These are phyloP conservation scores for Stromatinia cepivora DNA, from an alignment of 2,329 filamentous ascomycete species.

Conservation along the genomic window DNA sequence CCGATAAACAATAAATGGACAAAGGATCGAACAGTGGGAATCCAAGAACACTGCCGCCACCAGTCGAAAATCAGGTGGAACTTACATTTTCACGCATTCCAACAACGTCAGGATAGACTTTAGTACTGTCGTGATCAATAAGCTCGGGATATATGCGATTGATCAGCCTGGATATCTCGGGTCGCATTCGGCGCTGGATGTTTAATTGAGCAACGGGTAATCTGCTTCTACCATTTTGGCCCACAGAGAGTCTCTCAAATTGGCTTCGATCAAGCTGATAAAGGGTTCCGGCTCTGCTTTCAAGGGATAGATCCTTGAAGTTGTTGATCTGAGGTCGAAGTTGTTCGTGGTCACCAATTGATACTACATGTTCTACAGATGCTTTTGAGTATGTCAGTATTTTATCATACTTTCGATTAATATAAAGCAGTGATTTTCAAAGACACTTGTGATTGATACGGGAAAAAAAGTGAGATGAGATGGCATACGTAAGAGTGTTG, in stretches of 20 bases:
- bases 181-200: conserved; percentile 38
- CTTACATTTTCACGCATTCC: conserved; percentile 34
- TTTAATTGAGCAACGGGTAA: conserved; percentile 36
- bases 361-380: conserved; percentile 45
- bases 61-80: neutral
- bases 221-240: conserved; percentile 24
- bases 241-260: conserved; percentile 36
- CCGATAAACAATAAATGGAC: too few relatives aligned
- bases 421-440: too few relatives aligned
- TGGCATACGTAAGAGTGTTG: conserved; percentile 36
- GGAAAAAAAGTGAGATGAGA: too few relatives aligned
- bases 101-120: conserved; percentile 32
- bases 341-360: conserved; percentile 49
- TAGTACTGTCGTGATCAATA: conserved; percentile 30
- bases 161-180: conserved; percentile 36
- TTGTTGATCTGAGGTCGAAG: conserved; percentile 43
- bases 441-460: too few relatives aligned
- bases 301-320: conserved; percentile 37
- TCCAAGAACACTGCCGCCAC: too few relatives aligned
- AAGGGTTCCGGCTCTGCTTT: conserved; percentile 28
- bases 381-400: conserved; percentile 37
- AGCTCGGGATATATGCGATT: conserved; percentile 33
- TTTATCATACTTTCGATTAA: too few relatives aligned
- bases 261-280: conserved; percentile 37
- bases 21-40: too few relatives aligned